Percentiles rank a stretch among this genome's conserved stretches.
These are phyloP conservation scores for Russula lepida DNA, from an alignment of 768 basidiomycete species.

Conservation along the genomic window DNA sequence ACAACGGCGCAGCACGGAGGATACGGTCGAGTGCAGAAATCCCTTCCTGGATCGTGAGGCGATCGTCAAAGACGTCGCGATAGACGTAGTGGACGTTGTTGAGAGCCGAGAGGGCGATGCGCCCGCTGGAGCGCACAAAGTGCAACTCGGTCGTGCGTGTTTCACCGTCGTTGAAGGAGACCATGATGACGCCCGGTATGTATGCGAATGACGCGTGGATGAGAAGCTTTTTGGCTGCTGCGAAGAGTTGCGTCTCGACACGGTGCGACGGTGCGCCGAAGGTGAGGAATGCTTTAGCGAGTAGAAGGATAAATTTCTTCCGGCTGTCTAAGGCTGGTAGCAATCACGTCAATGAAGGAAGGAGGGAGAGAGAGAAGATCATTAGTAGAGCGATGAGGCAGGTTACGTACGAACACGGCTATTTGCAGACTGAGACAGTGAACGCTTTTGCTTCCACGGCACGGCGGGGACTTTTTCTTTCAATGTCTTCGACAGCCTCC, in stretches of 20 bases:
- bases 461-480: slow-evolving; percentile 8
- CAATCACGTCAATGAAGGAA: not conserved
- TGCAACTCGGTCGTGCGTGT: slow-evolving; percentile 68
- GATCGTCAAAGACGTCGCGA: slow-evolving; percentile 78
- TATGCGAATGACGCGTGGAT: slow-evolving; percentile 79
- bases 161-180: slow-evolving; percentile 72
- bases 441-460: slow-evolving; percentile 9
- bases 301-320: slow-evolving; percentile 70
- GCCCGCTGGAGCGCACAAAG: slow-evolving; percentile 76
- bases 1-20: slow-evolving; percentile 56
- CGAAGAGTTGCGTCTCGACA: slow-evolving; percentile 78
- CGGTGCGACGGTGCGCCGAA: slow-evolving; percentile 94
- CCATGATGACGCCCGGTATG: slow-evolving; percentile 68
- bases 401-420: slow-evolving; percentile 7
- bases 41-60: slow-evolving; percentile 65
- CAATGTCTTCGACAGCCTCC: slow-evolving; percentile 8
- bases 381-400: not conserved
- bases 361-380: not conserved
- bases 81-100: slow-evolving; percentile 80
- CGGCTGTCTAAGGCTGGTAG: slow-evolving; percentile 20
- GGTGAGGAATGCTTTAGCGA: slow-evolving; percentile 82
- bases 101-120: slow-evolving; percentile 73
- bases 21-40: slow-evolving; percentile 57
- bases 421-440: slow-evolving; percentile 9
- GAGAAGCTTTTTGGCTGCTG: slow-evolving; percentile 71